Evolutionary conservation across 768 basidiomycete species (phyloP).

Genomic region (Termitomyces sp.): DNA sequence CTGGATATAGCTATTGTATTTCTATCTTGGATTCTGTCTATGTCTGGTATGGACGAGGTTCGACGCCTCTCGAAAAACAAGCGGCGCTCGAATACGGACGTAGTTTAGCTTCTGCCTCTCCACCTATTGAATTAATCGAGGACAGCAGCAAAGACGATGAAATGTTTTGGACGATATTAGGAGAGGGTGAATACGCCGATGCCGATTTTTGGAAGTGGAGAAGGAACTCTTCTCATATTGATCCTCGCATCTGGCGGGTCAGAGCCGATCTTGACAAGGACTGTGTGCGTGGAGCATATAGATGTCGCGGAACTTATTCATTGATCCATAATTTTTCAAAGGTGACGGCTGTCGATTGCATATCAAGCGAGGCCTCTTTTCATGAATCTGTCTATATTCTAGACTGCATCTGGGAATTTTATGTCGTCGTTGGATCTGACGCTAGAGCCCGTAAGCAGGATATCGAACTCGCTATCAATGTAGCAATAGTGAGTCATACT

Average conservation of each 20-base stretch:
- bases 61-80: constrained; percentile 49
- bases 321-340: constrained; percentile 19
- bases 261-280: constrained; percentile 28
- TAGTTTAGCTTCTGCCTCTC: constrained; percentile 32
- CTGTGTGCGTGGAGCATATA: constrained; percentile 31
- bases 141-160: constrained; percentile 64
- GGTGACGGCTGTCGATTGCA: constrained; percentile 41
- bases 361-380: constrained; percentile 33
- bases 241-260: constrained; percentile 60
- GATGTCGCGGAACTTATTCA: not conserved
- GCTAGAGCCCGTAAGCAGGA: constrained; percentile 57
- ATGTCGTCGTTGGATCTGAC: constrained; percentile 62
- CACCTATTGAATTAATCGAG: constrained; percentile 55
- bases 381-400: constrained; percentile 55
- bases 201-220: constrained; percentile 86
- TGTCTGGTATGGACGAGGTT: constrained; percentile 80
- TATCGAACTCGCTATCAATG: constrained; percentile 56
- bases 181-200: constrained; percentile 68
- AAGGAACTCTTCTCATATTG: constrained; percentile 26
- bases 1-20: constrained; percentile 80
- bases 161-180: constrained; percentile 85
- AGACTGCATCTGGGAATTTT: constrained; percentile 79
- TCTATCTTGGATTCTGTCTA: constrained; percentile 67
- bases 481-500: constrained; percentile 43
- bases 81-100: constrained; percentile 62